Evolutionary conservation across 139 green algal genomes (phyloP).

Genomic region (Tetraselmis striata): DNA sequence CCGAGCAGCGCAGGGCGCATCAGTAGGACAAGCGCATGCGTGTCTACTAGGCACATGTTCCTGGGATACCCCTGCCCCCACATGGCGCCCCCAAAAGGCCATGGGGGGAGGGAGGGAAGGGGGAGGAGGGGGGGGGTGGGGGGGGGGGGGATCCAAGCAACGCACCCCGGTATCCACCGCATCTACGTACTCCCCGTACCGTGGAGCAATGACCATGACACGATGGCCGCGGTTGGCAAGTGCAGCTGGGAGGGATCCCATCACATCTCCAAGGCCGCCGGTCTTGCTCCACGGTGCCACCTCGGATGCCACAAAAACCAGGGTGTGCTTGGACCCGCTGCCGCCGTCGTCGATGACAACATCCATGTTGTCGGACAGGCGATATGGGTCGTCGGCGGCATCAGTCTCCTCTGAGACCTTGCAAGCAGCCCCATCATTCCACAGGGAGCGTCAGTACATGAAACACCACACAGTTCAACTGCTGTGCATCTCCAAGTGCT

Average conservation of each 20-base stretch:
- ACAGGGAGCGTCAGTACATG: no score
- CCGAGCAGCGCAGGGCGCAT: no score
- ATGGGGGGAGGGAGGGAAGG: no score
- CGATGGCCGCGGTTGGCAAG: slow-evolving; percentile 61
- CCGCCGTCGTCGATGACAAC: background rate
- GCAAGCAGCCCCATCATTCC: no score
- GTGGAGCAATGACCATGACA: slow-evolving; percentile 59
- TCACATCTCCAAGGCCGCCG: slow-evolving; percentile 86
- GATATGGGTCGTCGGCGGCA: background rate
- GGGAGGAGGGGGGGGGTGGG: no score
- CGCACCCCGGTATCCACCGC: slow-evolving; percentile 69
- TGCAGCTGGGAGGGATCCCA: slow-evolving; percentile 57
- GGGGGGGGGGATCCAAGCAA: no score
- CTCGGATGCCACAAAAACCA: slow-evolving; percentile 68
- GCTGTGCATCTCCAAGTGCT: no score
- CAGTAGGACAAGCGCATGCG: no score
- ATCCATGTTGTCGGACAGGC: background rate
- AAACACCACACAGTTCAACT: no score
- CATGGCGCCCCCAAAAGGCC: no score
- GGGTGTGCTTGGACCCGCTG: background rate
- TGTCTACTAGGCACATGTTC: no score
- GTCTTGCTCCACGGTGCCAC: slow-evolving; percentile 86
- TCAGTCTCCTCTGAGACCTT: background rate
- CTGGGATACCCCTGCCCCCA: no score
- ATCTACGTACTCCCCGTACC: slow-evolving; percentile 64